Evolutionary conservation across 2,329 filamentous ascomycete genomes (phyloP).

Genomic region (Coccinonectria pachysandricola): DNA sequence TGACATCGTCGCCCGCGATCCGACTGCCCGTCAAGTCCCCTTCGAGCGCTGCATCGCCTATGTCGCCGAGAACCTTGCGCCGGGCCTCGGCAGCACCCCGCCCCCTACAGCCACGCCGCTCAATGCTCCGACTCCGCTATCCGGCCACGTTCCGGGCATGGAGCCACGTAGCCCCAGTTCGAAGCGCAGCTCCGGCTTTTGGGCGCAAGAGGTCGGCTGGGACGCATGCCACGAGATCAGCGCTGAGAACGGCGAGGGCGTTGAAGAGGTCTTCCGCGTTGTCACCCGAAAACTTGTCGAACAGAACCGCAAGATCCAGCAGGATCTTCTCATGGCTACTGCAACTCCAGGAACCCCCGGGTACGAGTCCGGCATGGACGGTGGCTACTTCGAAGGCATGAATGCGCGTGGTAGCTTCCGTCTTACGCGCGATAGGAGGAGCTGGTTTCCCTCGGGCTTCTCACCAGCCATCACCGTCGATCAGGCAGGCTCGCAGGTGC

Average conservation of each 20-base stretch:
- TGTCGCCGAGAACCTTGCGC: conserved; percentile 81
- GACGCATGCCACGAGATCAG: conserved; percentile 96
- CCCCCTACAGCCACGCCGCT: conserved; percentile 49
- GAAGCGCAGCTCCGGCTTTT: conserved; percentile 65
- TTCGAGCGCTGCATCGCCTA: conserved; percentile 96
- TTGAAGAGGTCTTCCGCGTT: conserved; percentile 87
- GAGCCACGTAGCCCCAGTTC: conserved; percentile 51
- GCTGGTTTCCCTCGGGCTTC: conserved; percentile 49
- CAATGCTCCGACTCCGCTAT: conserved; percentile 15
- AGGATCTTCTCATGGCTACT: conserved; percentile 45
- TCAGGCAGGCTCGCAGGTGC: conserved; percentile 25
- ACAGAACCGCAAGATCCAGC: conserved; percentile 53
- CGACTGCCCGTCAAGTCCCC: conserved; percentile 67
- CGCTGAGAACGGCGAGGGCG: conserved; percentile 86
- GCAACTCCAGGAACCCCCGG: conserved; percentile 40
- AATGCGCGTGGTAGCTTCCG: conserved; percentile 42
- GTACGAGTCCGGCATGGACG: conserved; percentile 33
- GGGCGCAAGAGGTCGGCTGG: conserved; percentile 91
- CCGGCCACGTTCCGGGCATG: conserved; percentile 16
- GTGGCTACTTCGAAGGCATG: conserved; percentile 41
- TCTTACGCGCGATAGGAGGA: conserved; percentile 45
- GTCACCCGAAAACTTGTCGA: conserved; percentile 53
- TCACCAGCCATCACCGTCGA: conserved; percentile 41
- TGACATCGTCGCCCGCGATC: conserved; percentile 81
- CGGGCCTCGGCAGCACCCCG: conserved; percentile 55